Evolutionary conservation across 768 basidiomycete genomes (phyloP).

Genomic region (Sutorius australiensis): DNA sequence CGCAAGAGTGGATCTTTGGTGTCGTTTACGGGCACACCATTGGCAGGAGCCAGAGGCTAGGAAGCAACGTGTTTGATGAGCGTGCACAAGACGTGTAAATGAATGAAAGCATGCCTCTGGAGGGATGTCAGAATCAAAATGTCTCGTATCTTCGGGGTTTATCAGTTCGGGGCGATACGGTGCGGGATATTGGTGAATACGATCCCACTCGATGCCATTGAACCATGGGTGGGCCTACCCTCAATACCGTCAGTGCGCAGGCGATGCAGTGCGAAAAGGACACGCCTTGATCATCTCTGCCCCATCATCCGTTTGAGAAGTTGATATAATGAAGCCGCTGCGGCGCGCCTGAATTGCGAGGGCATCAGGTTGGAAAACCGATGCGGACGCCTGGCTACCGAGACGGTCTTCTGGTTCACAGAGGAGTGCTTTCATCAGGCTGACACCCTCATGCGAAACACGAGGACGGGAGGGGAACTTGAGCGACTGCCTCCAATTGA

Average conservation of each 20-base stretch:
- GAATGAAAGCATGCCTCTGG: constrained; percentile 61
- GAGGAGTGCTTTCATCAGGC: constrained; percentile 82
- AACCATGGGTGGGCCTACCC: constrained; percentile 84
- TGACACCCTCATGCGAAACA: constrained; percentile 83
- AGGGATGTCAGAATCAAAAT: constrained; percentile 95
- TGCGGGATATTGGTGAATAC: constrained; percentile 77
- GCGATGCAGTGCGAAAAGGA: constrained; percentile 16
- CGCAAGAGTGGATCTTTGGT: constrained; percentile 88
- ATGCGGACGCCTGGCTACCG: constrained; percentile 67
- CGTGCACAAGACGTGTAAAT: constrained; percentile 20
- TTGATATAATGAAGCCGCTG: constrained; percentile 62
- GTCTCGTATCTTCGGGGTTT: constrained; percentile 82
- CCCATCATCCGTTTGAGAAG: constrained; percentile 66
- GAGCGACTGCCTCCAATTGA: constrained; percentile 89
- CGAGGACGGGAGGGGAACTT: constrained; percentile 82
- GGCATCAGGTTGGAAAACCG: constrained; percentile 72
- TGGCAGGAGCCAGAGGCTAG: constrained; percentile 86
- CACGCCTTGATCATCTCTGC: constrained; percentile 83
- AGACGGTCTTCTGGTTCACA: constrained; percentile 96
- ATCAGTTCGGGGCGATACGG: constrained; percentile 87
- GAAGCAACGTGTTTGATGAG: constrained; percentile 30
- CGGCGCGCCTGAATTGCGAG: constrained; percentile 70
- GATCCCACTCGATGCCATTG: constrained; percentile 83
- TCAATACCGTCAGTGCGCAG: constrained; percentile 15
- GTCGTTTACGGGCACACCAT: constrained; percentile 76